Evolutionary conservation across 768 basidiomycete genomes (phyloP).

Genomic region (Royoungia palumana): DNA sequence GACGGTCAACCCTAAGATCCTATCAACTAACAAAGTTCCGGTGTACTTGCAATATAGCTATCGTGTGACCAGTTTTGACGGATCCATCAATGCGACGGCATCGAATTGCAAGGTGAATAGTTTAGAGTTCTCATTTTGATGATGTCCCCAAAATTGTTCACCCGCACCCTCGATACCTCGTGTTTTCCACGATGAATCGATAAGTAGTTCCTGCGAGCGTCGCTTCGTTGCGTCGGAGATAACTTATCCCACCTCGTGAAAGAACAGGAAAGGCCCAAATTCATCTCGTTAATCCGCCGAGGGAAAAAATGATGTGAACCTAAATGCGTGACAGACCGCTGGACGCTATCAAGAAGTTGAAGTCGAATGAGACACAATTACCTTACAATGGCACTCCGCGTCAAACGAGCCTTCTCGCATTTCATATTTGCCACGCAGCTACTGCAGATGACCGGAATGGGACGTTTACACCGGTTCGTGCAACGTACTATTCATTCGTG

Average conservation of each 20-base stretch:
- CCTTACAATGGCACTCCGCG: neutral
- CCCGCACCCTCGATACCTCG: conserved; percentile 23
- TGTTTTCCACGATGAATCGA: conserved; percentile 32
- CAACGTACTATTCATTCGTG: conserved; percentile 22
- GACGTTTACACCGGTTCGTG: conserved; percentile 10
- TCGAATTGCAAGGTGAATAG: conserved; percentile 10
- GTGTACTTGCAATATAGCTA: neutral
- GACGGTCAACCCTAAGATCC: conserved; percentile 12
- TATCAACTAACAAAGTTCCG: conserved; percentile 11
- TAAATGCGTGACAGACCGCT: too few species aligned
- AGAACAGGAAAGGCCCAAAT: conserved; percentile 14
- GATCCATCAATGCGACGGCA: conserved; percentile 7
- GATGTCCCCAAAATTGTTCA: conserved; percentile 11
- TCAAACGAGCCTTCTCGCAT: conserved; percentile 5
- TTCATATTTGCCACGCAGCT: conserved; percentile 14
- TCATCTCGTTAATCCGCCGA: conserved; percentile 19
- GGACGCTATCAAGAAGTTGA: conserved; percentile 1
- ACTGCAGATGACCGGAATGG: conserved; percentile 11
- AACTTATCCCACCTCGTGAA: conserved; percentile 19
- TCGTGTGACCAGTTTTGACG: conserved; percentile 3
- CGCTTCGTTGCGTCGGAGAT: conserved; percentile 30
- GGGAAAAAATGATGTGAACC: conserved; percentile 5
- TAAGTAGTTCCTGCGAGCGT: conserved; percentile 24
- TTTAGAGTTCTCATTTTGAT: conserved; percentile 8
- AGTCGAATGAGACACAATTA: neutral